Percentiles rank a stretch among this genome's conserved stretches.
Evolutionary conservation across 192 early-diverging fungal genomes (phyloP).

Genomic region (Dissophora ornata): DNA sequence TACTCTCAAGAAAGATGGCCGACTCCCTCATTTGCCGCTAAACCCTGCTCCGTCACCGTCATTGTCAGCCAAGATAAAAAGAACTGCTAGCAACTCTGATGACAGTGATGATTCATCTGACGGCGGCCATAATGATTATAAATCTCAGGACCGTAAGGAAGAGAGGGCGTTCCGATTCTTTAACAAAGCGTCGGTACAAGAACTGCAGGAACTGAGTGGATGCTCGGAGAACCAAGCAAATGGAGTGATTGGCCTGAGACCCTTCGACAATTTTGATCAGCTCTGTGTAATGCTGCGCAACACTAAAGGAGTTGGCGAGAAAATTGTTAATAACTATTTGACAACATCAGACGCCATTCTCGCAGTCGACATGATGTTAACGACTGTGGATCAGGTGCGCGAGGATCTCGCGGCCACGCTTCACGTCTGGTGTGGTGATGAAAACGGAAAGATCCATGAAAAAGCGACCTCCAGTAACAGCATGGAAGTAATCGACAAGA

Average conservation of each 20-base stretch:
- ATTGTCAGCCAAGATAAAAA: conserved; percentile 1
- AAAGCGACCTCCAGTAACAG: conserved; percentile 26
- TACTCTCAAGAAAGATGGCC: not conserved
- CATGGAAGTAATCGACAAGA: not conserved
- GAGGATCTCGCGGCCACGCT: conserved; percentile 60
- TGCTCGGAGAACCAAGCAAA: conserved; percentile 59
- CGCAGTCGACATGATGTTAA: conserved; percentile 71
- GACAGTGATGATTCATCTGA: conserved; percentile 16
- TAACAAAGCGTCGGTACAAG: conserved; percentile 26
- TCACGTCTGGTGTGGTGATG: conserved; percentile 59
- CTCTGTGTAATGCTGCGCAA: conserved; percentile 63
- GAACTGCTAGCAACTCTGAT: conserved; percentile 7
- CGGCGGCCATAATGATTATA: conserved; percentile 12
- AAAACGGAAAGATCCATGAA: conserved; percentile 32
- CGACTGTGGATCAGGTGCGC: conserved; percentile 67
- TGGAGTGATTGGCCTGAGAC: conserved; percentile 65
- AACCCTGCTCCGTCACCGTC: not conserved
- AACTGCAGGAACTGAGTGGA: conserved; percentile 32
- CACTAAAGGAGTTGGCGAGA: conserved; percentile 63
- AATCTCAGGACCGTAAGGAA: conserved; percentile 28
- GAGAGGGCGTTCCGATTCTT: conserved; percentile 40
- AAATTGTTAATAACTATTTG: conserved; percentile 63
- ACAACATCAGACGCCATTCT: conserved; percentile 70
- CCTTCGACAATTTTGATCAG: conserved; percentile 66
- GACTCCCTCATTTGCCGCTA: conserved; percentile 2